These are phyloP conservation scores for Amanita pseudoporphyria DNA, from an alignment of 768 basidiomycete species.

Conservation along the genomic window DNA sequence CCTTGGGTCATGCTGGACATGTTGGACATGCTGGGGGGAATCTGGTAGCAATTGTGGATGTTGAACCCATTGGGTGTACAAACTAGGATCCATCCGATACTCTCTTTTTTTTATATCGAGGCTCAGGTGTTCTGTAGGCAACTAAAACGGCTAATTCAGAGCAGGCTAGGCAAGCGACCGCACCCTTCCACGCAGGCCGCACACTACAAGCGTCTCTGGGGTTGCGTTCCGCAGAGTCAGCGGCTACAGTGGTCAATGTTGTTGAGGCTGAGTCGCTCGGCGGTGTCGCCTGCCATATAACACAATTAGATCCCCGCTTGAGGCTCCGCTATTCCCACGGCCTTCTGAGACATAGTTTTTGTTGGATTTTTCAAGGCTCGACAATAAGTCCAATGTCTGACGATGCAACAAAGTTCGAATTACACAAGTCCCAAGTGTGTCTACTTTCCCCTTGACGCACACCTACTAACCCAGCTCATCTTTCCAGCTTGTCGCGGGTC, in stretches of 20 bases:
- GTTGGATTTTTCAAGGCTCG: constrained; percentile 9
- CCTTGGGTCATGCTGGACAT: constrained; percentile 18
- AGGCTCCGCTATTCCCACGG: constrained; percentile 28
- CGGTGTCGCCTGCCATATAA: constrained; percentile 11
- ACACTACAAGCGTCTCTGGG: constrained; percentile 17
- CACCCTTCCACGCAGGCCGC: constrained; percentile 16
- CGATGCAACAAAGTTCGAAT: constrained; percentile 19
- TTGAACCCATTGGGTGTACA: constrained; percentile 37
- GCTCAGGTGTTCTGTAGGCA: constrained; percentile 19
- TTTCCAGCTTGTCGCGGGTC: constrained; percentile 42
- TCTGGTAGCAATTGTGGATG: constrained; percentile 26
- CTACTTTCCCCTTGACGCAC: background rate
- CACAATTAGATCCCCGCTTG: constrained; percentile 21
- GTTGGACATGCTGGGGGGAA: constrained; percentile 20
- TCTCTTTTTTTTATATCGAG: constrained; percentile 21
- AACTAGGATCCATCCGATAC: constrained; percentile 31
- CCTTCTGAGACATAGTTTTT: constrained; percentile 24
- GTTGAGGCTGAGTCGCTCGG: constrained; percentile 14
- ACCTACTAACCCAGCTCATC: constrained; percentile 11
- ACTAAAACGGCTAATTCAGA: constrained; percentile 23
- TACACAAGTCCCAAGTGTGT: constrained; percentile 26
- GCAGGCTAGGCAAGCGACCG: constrained; percentile 14
- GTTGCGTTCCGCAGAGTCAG: constrained; percentile 15
- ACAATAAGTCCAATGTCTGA: constrained; percentile 15
- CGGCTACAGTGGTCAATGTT: constrained; percentile 18